Evolutionary conservation across 2,329 filamentous ascomycete species (phyloP).

Genomic region (Thelonectria blattea): DNA sequence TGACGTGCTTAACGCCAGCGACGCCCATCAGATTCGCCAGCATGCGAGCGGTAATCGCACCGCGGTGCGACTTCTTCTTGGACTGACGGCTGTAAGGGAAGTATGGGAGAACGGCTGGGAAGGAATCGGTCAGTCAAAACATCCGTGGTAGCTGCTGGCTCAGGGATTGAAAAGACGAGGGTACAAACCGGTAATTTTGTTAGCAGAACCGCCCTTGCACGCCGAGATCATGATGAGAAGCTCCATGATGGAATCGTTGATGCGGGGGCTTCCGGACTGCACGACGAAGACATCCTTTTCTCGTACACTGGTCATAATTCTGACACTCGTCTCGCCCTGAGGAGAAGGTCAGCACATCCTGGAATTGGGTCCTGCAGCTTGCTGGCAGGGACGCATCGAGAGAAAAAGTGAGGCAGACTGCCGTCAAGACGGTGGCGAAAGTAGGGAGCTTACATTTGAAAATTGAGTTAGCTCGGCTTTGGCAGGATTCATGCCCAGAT

Average conservation of each 20-base stretch:
- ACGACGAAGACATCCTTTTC: constrained; percentile 99
- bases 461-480: constrained; percentile 72
- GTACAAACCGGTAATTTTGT: constrained; percentile 87
- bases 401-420: constrained; percentile 14
- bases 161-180: constrained; percentile 11
- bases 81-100: constrained; percentile 99
- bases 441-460: constrained; percentile 65
- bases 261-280: constrained; percentile 92
- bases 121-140: constrained; percentile 27
- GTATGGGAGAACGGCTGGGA: constrained; percentile 82
- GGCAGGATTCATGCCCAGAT: constrained; percentile 69
- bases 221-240: constrained; percentile 98
- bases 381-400: not conserved
- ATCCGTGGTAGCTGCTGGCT: constrained; percentile 12
- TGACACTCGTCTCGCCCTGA: constrained; percentile 73
- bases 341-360: constrained; percentile 28
- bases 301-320: constrained; percentile 77
- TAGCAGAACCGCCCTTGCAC: constrained; percentile 96
- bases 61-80: constrained; percentile 97
- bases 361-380: constrained; percentile 4
- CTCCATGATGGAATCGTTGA: constrained; percentile 99
- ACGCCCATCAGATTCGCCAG: constrained; percentile 92
- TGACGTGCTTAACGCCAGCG: constrained; percentile 95
- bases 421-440: constrained; percentile 20
- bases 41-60: constrained; percentile 96